These are phyloP conservation scores for Paramecium octaurelia DNA, from an alignment of 73 alveolate genomes.

Conservation along the genomic window DNA sequence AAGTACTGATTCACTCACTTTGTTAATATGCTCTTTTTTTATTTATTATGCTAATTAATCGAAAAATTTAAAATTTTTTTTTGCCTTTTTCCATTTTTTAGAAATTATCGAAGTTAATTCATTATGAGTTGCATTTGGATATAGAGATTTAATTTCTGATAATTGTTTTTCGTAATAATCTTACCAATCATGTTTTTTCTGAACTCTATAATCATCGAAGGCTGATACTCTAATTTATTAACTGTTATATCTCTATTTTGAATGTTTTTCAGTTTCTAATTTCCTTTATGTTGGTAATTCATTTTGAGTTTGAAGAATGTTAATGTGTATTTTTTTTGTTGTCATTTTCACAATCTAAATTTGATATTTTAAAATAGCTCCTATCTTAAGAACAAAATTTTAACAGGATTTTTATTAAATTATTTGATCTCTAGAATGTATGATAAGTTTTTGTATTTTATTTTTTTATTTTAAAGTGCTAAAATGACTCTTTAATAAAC, in stretches of 20 bases:
- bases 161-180: not conserved
- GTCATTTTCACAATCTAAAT: not conserved
- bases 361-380: not conserved
- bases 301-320: not conserved
- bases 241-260: not conserved
- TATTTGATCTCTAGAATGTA: not conserved
- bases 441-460: not conserved
- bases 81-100: not conserved
- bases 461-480: not conserved
- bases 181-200: not conserved
- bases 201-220: not conserved
- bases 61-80: not conserved
- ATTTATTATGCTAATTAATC: not conserved
- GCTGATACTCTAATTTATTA: not conserved
- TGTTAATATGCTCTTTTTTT: not conserved
- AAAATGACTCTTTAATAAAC: not conserved
- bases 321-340: not conserved
- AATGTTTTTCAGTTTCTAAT: not conserved
- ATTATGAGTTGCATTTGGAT: not conserved
- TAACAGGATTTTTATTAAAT: not conserved
- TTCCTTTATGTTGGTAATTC: not conserved
- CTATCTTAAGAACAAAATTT: not conserved
- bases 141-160: not conserved
- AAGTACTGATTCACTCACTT: not conserved
- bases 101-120: not conserved